Evolutionary conservation across 1,139 yeast genomes (phyloP).

Genomic region (Pichia sp.): DNA sequence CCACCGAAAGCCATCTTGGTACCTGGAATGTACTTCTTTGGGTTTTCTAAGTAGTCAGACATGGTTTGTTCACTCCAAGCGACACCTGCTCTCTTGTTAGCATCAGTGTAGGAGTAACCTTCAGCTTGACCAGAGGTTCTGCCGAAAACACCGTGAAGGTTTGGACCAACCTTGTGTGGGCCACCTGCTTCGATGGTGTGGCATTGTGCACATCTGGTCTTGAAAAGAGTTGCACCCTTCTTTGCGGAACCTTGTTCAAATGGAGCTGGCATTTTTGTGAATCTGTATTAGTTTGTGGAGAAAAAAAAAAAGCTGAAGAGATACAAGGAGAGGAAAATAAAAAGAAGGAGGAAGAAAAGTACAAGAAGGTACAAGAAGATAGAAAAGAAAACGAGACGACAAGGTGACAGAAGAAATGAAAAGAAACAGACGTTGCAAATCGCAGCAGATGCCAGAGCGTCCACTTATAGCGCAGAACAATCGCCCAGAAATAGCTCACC

Average conservation of each 20-base stretch:
- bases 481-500: too few species aligned
- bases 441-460: too few species aligned
- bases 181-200: constrained; percentile 96
- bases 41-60: constrained; percentile 96
- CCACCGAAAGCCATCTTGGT: constrained; percentile 99
- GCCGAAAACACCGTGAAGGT: constrained; percentile 89
- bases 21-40: constrained; percentile 99
- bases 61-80: constrained; percentile 81
- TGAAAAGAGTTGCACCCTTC: constrained; percentile 97
- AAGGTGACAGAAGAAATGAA: background rate
- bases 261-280: constrained; percentile 49
- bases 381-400: background rate
- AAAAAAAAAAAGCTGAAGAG: background rate
- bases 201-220: constrained; percentile 98
- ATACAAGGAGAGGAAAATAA: background rate
- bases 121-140: constrained; percentile 88
- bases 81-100: constrained; percentile 95
- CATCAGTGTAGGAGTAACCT: constrained; percentile 95
- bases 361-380: background rate
- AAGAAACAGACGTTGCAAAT: too few species aligned
- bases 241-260: constrained; percentile 70
- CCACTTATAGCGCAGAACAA: too few species aligned
- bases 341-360: constrained; percentile 1
- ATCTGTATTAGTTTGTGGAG: background rate
- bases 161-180: constrained; percentile 98